Evolutionary conservation across 768 basidiomycete species (phyloP).

Genomic region (Mycena rosella): DNA sequence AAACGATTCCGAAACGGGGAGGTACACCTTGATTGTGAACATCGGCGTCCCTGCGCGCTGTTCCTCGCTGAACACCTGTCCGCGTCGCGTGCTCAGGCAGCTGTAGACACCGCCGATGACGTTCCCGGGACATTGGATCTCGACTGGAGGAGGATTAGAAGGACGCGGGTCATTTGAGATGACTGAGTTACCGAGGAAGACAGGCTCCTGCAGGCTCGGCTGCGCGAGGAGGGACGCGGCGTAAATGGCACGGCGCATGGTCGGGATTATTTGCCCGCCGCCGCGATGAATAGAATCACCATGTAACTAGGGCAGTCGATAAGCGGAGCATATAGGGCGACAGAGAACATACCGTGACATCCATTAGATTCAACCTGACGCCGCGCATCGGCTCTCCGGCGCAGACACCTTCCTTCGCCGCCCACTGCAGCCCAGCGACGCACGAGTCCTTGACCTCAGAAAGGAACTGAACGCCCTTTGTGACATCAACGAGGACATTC

Average conservation of each 20-base stretch:
- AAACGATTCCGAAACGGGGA: slow-evolving; percentile 92
- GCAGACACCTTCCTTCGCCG: slow-evolving; percentile 96
- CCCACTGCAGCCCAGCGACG: slow-evolving; percentile 99
- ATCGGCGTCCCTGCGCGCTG: slow-evolving; percentile 97
- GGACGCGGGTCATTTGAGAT: not conserved
- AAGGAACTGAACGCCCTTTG: slow-evolving; percentile 98
- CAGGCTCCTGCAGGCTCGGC: slow-evolving; percentile 94
- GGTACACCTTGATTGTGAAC: slow-evolving; percentile 98
- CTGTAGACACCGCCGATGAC: slow-evolving; percentile 98
- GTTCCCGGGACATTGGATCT: slow-evolving; percentile 97
- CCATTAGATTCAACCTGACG: slow-evolving; percentile 93
- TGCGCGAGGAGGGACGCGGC: slow-evolving; percentile 93
- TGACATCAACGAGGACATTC: slow-evolving; percentile 96
- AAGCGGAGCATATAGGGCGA: not conserved
- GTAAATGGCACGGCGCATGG: slow-evolving; percentile 94
- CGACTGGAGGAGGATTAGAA: slow-evolving; percentile 64
- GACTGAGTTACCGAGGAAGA: slow-evolving; percentile 81
- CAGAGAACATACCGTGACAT: slow-evolving; percentile 81
- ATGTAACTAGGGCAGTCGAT: slow-evolving; percentile 72
- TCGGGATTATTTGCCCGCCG: slow-evolving; percentile 98
- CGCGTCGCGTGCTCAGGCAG: slow-evolving; percentile 94
- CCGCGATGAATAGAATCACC: slow-evolving; percentile 99
- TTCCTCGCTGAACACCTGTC: slow-evolving; percentile 97
- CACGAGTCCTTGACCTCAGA: slow-evolving; percentile 99
- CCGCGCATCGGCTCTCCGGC: slow-evolving; percentile 99